Evolutionary conservation across 139 green algal genomes (phyloP).

Genomic region (Chlamydomonas sp.): DNA sequence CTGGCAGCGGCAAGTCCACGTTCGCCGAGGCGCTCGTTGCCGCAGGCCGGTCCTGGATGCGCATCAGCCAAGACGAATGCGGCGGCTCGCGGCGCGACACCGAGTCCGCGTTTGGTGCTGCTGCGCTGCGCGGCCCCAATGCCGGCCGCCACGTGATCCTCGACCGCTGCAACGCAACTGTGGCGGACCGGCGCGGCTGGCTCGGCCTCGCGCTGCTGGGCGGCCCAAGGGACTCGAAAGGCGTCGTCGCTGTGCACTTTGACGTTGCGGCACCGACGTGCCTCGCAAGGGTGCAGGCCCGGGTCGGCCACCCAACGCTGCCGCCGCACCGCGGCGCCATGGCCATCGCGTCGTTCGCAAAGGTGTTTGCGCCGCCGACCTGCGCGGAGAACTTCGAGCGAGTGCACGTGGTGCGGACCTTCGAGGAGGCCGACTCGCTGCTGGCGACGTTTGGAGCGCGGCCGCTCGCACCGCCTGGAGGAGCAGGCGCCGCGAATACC

Average conservation of each 20-base stretch:
- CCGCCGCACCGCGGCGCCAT: slow-evolving; percentile 10
- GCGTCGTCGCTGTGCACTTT: slow-evolving; percentile 28
- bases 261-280: slow-evolving; percentile 18
- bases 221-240: slow-evolving; percentile 18
- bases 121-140: slow-evolving; percentile 15
- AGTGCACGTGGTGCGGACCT: slow-evolving; percentile 8
- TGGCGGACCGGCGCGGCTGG: slow-evolving; percentile 20
- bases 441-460: slow-evolving; percentile 16
- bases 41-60: slow-evolving; percentile 20
- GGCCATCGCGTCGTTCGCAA: slow-evolving; percentile 24
- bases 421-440: slow-evolving; percentile 13
- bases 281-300: slow-evolving; percentile 12
- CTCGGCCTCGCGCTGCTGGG: slow-evolving; percentile 18
- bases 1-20: slow-evolving; percentile 36
- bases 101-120: slow-evolving; percentile 18
- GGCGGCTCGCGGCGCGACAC: slow-evolving; percentile 10
- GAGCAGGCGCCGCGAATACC: too few relatives aligned
- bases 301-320: slow-evolving; percentile 25
- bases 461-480: too few relatives aligned
- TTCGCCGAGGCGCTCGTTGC: slow-evolving; percentile 24
- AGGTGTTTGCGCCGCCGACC: slow-evolving; percentile 6
- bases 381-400: slow-evolving; percentile 22
- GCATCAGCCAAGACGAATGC: slow-evolving; percentile 33
- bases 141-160: slow-evolving; percentile 18
- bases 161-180: slow-evolving; percentile 20